Evolutionary conservation across 495 filamentous ascomycete genomes (phyloP).

Genomic region (Talaromyces borbonicus): DNA sequence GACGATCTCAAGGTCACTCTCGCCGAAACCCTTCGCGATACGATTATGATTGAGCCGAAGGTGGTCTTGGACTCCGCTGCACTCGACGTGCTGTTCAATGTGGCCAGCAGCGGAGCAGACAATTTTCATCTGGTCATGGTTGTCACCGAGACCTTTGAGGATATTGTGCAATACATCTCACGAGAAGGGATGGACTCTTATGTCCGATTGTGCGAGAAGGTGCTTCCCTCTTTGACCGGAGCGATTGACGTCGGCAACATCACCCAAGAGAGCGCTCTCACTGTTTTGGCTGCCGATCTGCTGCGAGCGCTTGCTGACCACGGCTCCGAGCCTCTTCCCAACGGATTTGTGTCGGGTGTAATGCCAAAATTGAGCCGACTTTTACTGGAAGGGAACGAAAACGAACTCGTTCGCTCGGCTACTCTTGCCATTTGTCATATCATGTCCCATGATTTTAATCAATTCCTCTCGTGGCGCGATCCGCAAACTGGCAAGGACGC

Average conservation of each 20-base stretch:
- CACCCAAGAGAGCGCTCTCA: constrained; percentile 72
- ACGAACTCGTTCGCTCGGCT: constrained; percentile 77
- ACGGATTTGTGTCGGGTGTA: constrained; percentile 72
- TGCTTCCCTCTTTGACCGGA: constrained; percentile 75
- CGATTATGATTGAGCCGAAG: constrained; percentile 64
- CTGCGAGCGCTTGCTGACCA: constrained; percentile 72
- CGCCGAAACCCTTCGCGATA: constrained; percentile 76
- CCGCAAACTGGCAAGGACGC: constrained; percentile 66
- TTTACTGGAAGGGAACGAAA: constrained; percentile 68
- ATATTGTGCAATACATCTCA: constrained; percentile 59
- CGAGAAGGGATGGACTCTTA: constrained; percentile 58
- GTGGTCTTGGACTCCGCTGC: constrained; percentile 62
- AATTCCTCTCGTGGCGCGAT: constrained; percentile 73
- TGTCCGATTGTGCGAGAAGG: constrained; percentile 71
- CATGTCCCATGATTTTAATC: constrained; percentile 74
- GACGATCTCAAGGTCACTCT: constrained; percentile 88
- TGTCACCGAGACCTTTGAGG: constrained; percentile 84
- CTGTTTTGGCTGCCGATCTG: constrained; percentile 76
- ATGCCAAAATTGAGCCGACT: constrained; percentile 81
- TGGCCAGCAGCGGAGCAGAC: constrained; percentile 76
- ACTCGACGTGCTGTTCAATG: constrained; percentile 76
- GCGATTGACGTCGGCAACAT: constrained; percentile 81
- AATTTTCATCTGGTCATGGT: constrained; percentile 81
- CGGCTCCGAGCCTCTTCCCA: constrained; percentile 71
- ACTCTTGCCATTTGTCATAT: constrained; percentile 80